Percentiles rank a stretch among this genome's conserved stretches.
phyloP scores from a whole-genome alignment of 2,329 filamentous ascomycete species.

The Pestalotiopsis sp. region DNA sequence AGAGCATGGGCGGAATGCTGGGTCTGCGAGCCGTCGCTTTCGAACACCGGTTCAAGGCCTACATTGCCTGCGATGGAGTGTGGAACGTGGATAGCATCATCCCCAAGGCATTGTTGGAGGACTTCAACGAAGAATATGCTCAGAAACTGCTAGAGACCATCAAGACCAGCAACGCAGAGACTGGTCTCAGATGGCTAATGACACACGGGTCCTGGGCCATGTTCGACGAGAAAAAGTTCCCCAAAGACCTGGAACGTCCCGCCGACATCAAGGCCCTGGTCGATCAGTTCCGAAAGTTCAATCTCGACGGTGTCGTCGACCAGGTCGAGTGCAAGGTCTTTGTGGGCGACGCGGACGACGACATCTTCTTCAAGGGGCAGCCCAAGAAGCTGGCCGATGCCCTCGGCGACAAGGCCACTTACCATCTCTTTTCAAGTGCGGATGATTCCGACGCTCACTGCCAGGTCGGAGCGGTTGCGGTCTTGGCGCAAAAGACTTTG shows the following conservation, averaged over 20 bases:
- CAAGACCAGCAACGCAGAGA: neutral
- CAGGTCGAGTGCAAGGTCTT: slow-evolving; percentile 23
- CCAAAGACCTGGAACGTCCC: neutral
- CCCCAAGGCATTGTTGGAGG: neutral
- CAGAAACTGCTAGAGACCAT: neutral
- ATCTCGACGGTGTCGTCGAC: neutral
- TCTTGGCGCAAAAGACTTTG: neutral
- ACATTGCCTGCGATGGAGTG: slow-evolving; percentile 42
- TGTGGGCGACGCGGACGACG: slow-evolving; percentile 23
- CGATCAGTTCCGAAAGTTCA: neutral
- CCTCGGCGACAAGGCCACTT: slow-evolving; percentile 24
- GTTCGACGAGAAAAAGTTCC: neutral
- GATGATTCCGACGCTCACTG: neutral
- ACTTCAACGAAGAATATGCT: neutral
- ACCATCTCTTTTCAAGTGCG: neutral
- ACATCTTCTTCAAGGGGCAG: slow-evolving; percentile 30
- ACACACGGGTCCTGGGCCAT: neutral
- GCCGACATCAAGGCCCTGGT: neutral
- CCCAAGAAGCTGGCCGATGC: slow-evolving; percentile 22
- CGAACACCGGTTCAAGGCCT: slow-evolving; percentile 43
- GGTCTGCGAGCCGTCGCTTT: slow-evolving; percentile 44
- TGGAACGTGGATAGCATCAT: slow-evolving; percentile 25
- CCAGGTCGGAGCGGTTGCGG: neutral
- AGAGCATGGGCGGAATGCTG: slow-evolving; percentile 44
- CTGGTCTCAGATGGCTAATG: neutral